Percentiles rank a stretch among this genome's conserved stretches.
Evolutionary conservation across 306 rosid genomes (phyloP).

Genomic region (Lablab purpureus): DNA sequence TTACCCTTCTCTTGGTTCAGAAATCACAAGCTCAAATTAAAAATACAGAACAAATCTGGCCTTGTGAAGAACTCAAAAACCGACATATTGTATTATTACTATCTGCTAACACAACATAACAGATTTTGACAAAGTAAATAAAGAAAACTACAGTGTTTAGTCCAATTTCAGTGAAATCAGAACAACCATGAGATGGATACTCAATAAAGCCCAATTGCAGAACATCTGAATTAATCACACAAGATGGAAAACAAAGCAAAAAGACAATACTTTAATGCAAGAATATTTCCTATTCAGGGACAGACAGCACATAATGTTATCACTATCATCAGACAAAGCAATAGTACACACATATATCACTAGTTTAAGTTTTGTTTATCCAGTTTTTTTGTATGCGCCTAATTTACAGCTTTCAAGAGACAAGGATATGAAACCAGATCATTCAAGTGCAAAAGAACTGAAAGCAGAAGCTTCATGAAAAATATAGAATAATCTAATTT

Average conservation of each 20-base stretch:
- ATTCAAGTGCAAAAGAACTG: background rate
- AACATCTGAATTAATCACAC: background rate
- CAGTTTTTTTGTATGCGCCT: background rate
- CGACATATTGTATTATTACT: background rate
- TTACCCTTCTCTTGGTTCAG: background rate
- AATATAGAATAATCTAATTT: conserved; percentile 43
- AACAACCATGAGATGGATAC: conserved; percentile 7
- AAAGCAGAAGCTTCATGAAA: conserved; percentile 21
- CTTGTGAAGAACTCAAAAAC: background rate
- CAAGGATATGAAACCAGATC: conserved; percentile 3
- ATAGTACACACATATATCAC: background rate
- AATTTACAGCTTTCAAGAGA: background rate
- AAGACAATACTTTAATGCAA: background rate
- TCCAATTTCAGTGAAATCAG: background rate
- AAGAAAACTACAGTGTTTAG: background rate
- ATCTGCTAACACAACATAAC: background rate
- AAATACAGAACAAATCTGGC: background rate
- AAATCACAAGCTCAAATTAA: background rate
- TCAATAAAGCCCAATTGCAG: background rate
- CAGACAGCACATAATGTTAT: background rate
- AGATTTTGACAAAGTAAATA: background rate
- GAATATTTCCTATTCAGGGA: background rate
- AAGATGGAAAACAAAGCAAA: background rate
- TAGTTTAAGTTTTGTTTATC: background rate
- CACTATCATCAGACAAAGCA: background rate